A percentile compares a stretch with the other conserved stretches of the same genome.
Evolutionary conservation across 2,329 filamentous ascomycete genomes (phyloP).

Genomic region (Lecanicillium sp.): DNA sequence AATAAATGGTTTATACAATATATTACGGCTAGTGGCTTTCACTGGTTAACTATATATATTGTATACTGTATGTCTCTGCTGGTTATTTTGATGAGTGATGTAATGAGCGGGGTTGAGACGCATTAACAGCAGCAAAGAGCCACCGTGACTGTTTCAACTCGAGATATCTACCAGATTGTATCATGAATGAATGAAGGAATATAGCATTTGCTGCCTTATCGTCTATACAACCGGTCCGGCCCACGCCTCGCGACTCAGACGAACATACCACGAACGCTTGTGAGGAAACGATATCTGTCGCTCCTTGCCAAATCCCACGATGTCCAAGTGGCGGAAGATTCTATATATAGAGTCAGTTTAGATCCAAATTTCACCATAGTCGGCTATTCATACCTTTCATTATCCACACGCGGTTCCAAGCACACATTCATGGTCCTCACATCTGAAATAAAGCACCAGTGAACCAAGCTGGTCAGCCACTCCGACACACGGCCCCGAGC

Average conservation of each 20-base stretch:
- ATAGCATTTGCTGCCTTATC: no score
- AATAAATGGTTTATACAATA: no score
- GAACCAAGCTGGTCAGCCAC: constrained; percentile 82
- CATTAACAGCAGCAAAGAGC: no score
- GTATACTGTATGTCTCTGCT: no score
- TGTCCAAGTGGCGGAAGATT: constrained; percentile 53
- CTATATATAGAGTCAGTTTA: constrained; percentile 14
- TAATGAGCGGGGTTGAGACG: no score
- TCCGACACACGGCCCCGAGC: constrained; percentile 72
- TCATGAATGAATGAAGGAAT: no score
- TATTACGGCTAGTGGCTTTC: no score
- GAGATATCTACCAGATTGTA: no score
- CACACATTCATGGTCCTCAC: constrained; percentile 73
- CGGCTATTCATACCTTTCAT: constrained; percentile 58
- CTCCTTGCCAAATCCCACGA: constrained; percentile 76
- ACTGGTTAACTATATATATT: no score
- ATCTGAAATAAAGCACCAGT: constrained; percentile 74
- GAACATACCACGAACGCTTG: constrained; percentile 84
- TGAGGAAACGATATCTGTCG: constrained; percentile 81
- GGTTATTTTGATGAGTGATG: no score
- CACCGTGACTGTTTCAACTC: no score
- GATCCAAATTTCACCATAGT: constrained; percentile 4
- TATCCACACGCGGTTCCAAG: constrained; percentile 87
- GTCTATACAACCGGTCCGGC: constrained; percentile 53
- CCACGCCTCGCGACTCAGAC: constrained; percentile 73